phyloP scores from a whole-genome alignment of 2,329 filamentous ascomycete genomes.

The Ophiocordyceps camponoti-saundersi region DNA sequence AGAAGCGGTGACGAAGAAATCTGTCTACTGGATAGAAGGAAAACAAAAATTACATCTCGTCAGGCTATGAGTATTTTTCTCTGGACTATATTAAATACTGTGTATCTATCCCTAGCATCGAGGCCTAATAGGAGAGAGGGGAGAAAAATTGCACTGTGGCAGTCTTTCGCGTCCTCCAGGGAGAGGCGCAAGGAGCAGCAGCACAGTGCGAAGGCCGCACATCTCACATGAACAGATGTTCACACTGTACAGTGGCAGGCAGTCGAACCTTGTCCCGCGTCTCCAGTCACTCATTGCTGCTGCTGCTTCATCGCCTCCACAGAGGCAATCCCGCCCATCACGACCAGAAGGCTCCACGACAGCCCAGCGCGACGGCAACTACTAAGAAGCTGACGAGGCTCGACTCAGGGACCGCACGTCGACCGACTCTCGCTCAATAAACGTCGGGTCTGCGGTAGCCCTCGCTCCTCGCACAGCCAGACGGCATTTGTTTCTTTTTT shows the following conservation, averaged over 20 bases:
- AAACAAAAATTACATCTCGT: too few relatives aligned
- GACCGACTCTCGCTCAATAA: background rate
- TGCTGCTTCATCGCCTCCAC: conserved; percentile 5
- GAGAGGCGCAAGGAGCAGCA: background rate
- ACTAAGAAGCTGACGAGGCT: background rate
- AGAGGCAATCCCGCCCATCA: conserved; percentile 7
- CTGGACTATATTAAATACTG: too few relatives aligned
- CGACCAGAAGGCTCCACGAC: conserved; percentile 10
- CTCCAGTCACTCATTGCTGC: background rate
- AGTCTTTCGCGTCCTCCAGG: background rate
- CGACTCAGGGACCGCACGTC: background rate
- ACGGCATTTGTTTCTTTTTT: background rate
- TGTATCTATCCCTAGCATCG: background rate
- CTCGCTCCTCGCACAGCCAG: background rate
- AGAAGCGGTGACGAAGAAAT: background rate
- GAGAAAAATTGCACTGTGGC: too few relatives aligned
- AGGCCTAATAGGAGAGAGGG: background rate
- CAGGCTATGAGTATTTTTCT: too few relatives aligned
- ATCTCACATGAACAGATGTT: background rate
- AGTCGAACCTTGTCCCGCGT: conserved; percentile 4
- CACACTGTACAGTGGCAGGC: conserved; percentile 5
- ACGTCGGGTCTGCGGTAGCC: background rate
- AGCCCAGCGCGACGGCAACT: conserved; percentile 7
- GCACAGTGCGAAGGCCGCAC: conserved; percentile 1
- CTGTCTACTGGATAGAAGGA: too few relatives aligned